Percentiles rank a stretch among this genome's conserved stretches.
Evolutionary conservation across 2,329 filamentous ascomycete genomes (phyloP).

Genomic region (Fusarium irregulare): DNA sequence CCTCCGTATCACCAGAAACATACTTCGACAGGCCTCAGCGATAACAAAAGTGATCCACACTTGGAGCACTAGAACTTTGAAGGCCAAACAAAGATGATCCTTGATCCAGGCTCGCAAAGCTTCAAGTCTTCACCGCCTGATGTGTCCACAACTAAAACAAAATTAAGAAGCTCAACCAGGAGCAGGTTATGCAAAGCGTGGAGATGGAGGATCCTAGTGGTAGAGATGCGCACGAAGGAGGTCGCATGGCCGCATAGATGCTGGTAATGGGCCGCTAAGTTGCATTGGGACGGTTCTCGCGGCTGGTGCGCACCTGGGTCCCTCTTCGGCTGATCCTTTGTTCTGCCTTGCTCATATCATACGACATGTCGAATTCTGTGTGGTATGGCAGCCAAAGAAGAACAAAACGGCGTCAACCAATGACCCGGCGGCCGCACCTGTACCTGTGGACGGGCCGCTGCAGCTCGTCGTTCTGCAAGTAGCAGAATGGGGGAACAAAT

Average conservation of each 20-base stretch:
- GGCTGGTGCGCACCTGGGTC: constrained; percentile 41
- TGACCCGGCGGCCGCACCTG: constrained; percentile 1
- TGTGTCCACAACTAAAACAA: constrained; percentile 37
- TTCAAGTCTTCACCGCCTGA: constrained; percentile 45
- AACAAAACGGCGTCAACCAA: constrained; percentile 5
- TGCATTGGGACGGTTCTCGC: constrained; percentile 43
- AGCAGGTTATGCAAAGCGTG: constrained; percentile 40
- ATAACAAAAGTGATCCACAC: constrained; percentile 39
- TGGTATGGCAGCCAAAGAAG: constrained; percentile 1
- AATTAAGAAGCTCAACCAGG: constrained; percentile 29
- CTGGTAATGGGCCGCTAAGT: constrained; percentile 44
- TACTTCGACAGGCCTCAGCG: constrained; percentile 33
- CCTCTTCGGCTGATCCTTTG: constrained; percentile 34
- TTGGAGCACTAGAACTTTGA: constrained; percentile 31
- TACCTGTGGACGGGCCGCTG: constrained; percentile 32
- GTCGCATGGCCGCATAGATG: constrained; percentile 41
- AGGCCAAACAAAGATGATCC: constrained; percentile 40
- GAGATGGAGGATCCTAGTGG: constrained; percentile 38
- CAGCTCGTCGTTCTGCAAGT: constrained; percentile 22
- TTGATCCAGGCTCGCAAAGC: constrained; percentile 33
- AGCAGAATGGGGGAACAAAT: constrained; percentile 12
- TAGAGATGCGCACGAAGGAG: constrained; percentile 37
- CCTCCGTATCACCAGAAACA: constrained; percentile 26
- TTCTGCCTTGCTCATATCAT: constrained; percentile 36
- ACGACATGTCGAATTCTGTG: constrained; percentile 34